phyloP scores from a whole-genome alignment of 1,284 basidiomycete species.

The Meripilus lineatus region DNA sequence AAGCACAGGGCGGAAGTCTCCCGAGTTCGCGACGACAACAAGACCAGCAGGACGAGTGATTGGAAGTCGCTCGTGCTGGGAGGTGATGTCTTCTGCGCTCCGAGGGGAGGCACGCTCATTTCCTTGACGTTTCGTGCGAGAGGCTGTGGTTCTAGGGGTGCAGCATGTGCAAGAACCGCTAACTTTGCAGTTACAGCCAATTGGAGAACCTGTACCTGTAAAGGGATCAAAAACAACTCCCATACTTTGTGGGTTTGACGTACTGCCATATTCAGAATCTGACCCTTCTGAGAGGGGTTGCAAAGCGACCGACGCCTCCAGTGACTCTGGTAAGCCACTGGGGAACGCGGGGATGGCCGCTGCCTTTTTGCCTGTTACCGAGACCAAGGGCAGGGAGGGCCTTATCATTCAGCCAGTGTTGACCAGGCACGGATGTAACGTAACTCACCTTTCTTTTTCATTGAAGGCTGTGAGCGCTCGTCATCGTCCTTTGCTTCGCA shows the following conservation, averaged over 20 bases:
- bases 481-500: constrained; percentile 28
- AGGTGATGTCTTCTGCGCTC: constrained; percentile 3
- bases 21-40: constrained; percentile 21
- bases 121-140: constrained; percentile 12
- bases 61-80: constrained; percentile 4
- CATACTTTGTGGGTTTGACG: constrained; percentile 13
- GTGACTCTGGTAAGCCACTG: constrained; percentile 22
- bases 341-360: constrained; percentile 44
- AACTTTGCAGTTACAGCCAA: constrained; percentile 35
- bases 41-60: constrained; percentile 23
- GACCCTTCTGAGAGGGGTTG: constrained; percentile 54
- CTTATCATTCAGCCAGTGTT: constrained; percentile 12
- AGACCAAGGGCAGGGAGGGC: constrained; percentile 22
- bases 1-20: constrained; percentile 28
- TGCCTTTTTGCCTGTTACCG: constrained; percentile 46
- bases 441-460: constrained; percentile 12
- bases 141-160: constrained; percentile 28
- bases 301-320: neutral
- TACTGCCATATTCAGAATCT: constrained; percentile 49
- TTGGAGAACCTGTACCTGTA: constrained; percentile 21
- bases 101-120: constrained; percentile 11
- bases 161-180: constrained; percentile 50
- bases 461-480: constrained; percentile 3
- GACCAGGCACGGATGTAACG: constrained; percentile 9
- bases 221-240: no score